These are phyloP conservation scores for Saccharomycopsis oosterbeekiorum DNA, from an alignment of 805 yeast species.

Conservation along the genomic window DNA sequence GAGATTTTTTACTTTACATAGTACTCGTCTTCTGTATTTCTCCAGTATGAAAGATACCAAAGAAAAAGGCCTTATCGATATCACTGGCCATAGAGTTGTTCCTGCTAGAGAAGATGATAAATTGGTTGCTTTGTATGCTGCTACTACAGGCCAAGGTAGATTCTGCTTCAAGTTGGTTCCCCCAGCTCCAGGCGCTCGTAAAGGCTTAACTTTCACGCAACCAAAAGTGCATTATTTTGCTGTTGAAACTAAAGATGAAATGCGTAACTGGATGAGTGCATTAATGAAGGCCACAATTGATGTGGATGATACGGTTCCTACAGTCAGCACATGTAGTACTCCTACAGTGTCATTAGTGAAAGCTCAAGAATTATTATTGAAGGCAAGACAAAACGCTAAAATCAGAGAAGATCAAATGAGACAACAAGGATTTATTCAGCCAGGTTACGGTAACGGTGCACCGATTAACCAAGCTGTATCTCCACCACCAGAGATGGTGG, in stretches of 20 bases:
- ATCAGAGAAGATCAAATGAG: slow-evolving; percentile 36
- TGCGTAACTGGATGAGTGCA: slow-evolving; percentile 93
- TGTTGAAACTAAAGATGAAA: slow-evolving; percentile 81
- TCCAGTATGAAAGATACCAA: slow-evolving; percentile 64
- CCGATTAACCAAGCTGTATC: background rate
- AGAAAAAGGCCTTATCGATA: slow-evolving; percentile 91
- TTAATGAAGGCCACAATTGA: slow-evolving; percentile 94
- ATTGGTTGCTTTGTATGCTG: slow-evolving; percentile 78
- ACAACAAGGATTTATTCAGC: slow-evolving; percentile 17
- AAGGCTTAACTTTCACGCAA: slow-evolving; percentile 92
- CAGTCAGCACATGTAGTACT: slow-evolving; percentile 82
- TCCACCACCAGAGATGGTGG: background rate
- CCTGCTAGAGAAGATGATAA: slow-evolving; percentile 81
- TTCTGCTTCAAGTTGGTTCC: slow-evolving; percentile 89
- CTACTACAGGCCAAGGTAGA: slow-evolving; percentile 89
- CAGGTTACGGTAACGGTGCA: slow-evolving; percentile 6
- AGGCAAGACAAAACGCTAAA: slow-evolving; percentile 68
- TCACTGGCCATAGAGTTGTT: slow-evolving; percentile 85
- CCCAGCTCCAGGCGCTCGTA: slow-evolving; percentile 94
- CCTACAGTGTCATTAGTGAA: slow-evolving; percentile 86
- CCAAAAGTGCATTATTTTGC: slow-evolving; percentile 96
- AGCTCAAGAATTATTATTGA: slow-evolving; percentile 79
- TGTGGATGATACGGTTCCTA: slow-evolving; percentile 86
- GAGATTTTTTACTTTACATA: slow-evolving; percentile 76
- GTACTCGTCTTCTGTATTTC: slow-evolving; percentile 86